A percentile compares a stretch with the other conserved stretches of the same genome.
Evolutionary conservation across 768 basidiomycete genomes (phyloP).

Genomic region (Lentinula lateritia): DNA sequence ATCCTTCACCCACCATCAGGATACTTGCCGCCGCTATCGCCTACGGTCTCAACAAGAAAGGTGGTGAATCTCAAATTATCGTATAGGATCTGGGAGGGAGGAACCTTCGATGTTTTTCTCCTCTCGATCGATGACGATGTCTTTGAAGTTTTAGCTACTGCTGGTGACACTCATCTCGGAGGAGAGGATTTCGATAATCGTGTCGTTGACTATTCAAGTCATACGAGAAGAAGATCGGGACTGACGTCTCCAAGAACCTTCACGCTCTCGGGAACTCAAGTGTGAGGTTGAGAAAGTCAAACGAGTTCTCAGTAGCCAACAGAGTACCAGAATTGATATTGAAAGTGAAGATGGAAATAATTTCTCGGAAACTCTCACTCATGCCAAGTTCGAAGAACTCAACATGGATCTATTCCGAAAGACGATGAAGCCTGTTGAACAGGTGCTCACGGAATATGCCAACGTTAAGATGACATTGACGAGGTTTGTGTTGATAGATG

Average conservation of each 20-base stretch:
- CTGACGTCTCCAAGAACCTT: slow-evolving; percentile 73
- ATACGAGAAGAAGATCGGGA: slow-evolving; percentile 91
- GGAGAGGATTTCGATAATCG: slow-evolving; percentile 97
- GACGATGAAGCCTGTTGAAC: slow-evolving; percentile 99
- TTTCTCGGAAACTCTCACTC: slow-evolving; percentile 93
- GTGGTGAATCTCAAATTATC: slow-evolving; percentile 90
- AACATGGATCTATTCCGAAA: slow-evolving; percentile 99
- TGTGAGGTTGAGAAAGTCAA: slow-evolving; percentile 93
- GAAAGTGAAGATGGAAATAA: slow-evolving; percentile 95
- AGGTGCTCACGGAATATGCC: slow-evolving; percentile 97
- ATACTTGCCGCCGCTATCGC: slow-evolving; percentile 91
- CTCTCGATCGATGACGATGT: slow-evolving; percentile 92
- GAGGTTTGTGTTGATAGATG: slow-evolving; percentile 46
- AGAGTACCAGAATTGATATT: slow-evolving; percentile 88
- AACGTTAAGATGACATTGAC: slow-evolving; percentile 92
- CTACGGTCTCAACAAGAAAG: slow-evolving; percentile 96
- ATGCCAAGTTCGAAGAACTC: slow-evolving; percentile 98
- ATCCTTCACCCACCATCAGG: slow-evolving; percentile 68
- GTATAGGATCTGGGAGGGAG: slow-evolving; percentile 98
- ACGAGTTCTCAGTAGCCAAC: slow-evolving; percentile 88
- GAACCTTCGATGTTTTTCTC: slow-evolving; percentile 98
- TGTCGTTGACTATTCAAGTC: slow-evolving; percentile 83
- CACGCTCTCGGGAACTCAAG: slow-evolving; percentile 89
- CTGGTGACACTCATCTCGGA: slow-evolving; percentile 92
- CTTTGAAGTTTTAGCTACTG: slow-evolving; percentile 85